Conservation (phyloP, 2,329 filamentous ascomycete species). For the Monilinia fructigena region DNA sequence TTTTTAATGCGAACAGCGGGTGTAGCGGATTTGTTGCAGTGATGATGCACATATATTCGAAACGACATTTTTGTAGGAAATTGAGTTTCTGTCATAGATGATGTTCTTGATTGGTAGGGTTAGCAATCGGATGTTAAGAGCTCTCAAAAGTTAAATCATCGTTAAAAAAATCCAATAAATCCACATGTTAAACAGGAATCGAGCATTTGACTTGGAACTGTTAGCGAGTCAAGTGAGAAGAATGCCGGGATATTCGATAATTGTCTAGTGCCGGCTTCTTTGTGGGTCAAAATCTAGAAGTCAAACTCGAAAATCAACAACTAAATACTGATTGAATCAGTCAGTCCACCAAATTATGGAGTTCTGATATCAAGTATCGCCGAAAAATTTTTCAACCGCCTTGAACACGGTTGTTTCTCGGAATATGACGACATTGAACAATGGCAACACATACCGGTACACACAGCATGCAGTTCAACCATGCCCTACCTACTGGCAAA, state of each 20-base stretch:
- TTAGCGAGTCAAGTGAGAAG: background rate
- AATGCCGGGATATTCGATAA: background rate
- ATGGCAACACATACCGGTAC: slow-evolving; percentile 21
- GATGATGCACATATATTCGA: background rate
- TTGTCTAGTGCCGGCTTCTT: slow-evolving; percentile 22
- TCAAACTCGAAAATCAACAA: slow-evolving; percentile 3
- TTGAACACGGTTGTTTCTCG: slow-evolving; percentile 30
- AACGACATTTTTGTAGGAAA: background rate
- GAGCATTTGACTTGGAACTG: background rate
- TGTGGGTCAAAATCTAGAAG: slow-evolving; percentile 18
- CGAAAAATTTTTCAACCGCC: slow-evolving; percentile 26
- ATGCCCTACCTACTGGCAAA: slow-evolving; percentile 9
- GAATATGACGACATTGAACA: slow-evolving; percentile 30
- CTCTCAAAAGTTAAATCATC: no score
- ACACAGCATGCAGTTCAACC: slow-evolving; percentile 1
- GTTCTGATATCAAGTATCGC: slow-evolving; percentile 20
- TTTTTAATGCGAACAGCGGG: slow-evolving; percentile 8
- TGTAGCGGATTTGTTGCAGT: background rate
- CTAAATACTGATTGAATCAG: slow-evolving; percentile 5
- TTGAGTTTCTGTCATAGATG: background rate
- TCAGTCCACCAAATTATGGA: slow-evolving; percentile 23
- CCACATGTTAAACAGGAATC: background rate
- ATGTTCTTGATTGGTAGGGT: background rate
- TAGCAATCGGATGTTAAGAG: background rate
- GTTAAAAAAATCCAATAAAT: background rate